A percentile compares a stretch with the other conserved stretches of the same genome.
Conservation (phyloP, 1,139 yeast genomes). For the Yamadazyma triangularis region DNA sequence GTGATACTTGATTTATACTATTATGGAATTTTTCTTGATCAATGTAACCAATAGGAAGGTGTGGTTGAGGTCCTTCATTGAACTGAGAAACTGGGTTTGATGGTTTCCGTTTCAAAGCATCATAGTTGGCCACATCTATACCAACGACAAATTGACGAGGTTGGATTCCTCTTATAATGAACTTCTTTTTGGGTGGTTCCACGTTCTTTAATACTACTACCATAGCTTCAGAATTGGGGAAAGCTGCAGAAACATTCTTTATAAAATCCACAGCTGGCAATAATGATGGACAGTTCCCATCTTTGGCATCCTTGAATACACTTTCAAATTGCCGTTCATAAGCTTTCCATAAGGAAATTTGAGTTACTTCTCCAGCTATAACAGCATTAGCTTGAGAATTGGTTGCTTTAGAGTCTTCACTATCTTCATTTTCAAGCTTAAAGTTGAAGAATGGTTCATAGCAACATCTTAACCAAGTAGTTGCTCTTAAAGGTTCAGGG, state of each 20-base stretch:
- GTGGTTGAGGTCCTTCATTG: slow-evolving; percentile 14
- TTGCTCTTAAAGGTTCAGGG: slow-evolving; percentile 88
- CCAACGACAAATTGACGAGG: slow-evolving; percentile 45
- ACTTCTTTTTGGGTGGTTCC: slow-evolving; percentile 54
- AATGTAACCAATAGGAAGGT: slow-evolving; percentile 34
- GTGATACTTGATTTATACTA: slow-evolving; percentile 14
- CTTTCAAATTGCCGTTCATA: slow-evolving; percentile 78
- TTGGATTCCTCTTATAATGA: slow-evolving; percentile 83
- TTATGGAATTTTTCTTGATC: slow-evolving; percentile 31
- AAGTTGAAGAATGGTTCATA: slow-evolving; percentile 55
- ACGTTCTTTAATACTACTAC: slow-evolving; percentile 62
- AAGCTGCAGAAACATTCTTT: slow-evolving; percentile 87
- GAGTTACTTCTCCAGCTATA: slow-evolving; percentile 78
- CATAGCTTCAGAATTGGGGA: slow-evolving; percentile 91
- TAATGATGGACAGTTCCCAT: slow-evolving; percentile 53
- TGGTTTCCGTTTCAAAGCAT: slow-evolving; percentile 33
- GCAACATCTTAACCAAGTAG: slow-evolving; percentile 92
- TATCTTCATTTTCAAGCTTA: slow-evolving; percentile 5
- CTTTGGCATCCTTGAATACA: slow-evolving; percentile 31
- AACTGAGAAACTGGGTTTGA: slow-evolving; percentile 3
- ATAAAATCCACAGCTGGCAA: slow-evolving; percentile 96
- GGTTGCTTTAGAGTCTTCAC: slow-evolving; percentile 2
- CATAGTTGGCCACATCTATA: slow-evolving; percentile 43
- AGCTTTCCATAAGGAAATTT: slow-evolving; percentile 92
- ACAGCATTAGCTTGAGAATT: slow-evolving; percentile 15